These are phyloP conservation scores for Ilex paraguariensis DNA, from an alignment of 305 asterid species.

Conservation along the genomic window DNA sequence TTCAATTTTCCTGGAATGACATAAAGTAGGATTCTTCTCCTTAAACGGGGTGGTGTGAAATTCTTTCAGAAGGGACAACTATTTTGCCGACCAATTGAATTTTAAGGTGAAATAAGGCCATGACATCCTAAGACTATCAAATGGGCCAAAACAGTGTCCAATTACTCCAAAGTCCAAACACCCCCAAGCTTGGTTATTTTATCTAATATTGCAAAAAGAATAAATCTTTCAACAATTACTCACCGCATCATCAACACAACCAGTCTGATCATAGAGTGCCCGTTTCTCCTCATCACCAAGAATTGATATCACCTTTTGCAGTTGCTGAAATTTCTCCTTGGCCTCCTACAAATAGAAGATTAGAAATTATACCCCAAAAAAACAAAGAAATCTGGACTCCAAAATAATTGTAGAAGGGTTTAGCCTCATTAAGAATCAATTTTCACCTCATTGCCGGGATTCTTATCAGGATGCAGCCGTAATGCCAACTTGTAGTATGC, in stretches of 20 bases:
- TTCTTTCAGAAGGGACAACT: not conserved
- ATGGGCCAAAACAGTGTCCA: too few species aligned
- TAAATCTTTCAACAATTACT: slow-evolving; percentile 27
- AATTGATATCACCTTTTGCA: slow-evolving; percentile 85
- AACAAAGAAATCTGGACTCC: not conserved
- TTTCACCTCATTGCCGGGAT: slow-evolving; percentile 76
- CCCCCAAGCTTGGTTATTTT: slow-evolving; percentile 1
- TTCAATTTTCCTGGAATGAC: not conserved
- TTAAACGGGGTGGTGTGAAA: too few species aligned
- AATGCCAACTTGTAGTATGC: slow-evolving; percentile 87
- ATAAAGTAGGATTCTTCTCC: too few species aligned
- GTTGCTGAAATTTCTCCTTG: slow-evolving; percentile 91
- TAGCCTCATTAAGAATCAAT: slow-evolving; percentile 4
- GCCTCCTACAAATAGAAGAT: slow-evolving; percentile 51
- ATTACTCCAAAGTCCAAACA: slow-evolving; percentile 30
- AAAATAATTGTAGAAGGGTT: slow-evolving; percentile 4
- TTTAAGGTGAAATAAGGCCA: too few species aligned
- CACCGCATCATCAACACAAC: slow-evolving; percentile 91
- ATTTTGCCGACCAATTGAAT: not conserved
- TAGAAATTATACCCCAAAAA: slow-evolving; percentile 8
- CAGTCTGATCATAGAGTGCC: slow-evolving; percentile 92
- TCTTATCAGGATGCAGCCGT: slow-evolving; percentile 87
- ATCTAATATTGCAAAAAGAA: too few species aligned
- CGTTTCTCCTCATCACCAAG: slow-evolving; percentile 95
- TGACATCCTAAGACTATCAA: too few species aligned